phyloP scores from a whole-genome alignment of 169 alveolate genomes.

The Eimeria zaria region DNA sequence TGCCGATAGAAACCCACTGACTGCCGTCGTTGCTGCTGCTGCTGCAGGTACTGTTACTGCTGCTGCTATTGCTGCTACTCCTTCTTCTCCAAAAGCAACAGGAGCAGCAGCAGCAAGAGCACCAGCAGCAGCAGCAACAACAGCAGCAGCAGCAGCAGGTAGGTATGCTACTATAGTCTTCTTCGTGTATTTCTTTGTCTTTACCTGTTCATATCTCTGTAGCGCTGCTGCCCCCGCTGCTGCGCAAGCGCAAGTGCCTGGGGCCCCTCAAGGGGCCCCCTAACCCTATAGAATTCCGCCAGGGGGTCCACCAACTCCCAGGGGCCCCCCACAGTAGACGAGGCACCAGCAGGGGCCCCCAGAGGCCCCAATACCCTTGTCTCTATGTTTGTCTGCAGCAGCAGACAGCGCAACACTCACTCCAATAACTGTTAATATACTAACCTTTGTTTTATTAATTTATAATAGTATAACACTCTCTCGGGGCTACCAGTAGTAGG shows the following conservation, averaged over 20 bases:
- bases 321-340: background rate
- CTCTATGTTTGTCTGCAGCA: background rate
- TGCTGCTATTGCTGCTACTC: background rate
- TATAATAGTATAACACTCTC: background rate
- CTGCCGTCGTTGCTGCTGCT: background rate
- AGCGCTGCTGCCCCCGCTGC: constrained; percentile 4
- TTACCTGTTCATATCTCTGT: background rate
- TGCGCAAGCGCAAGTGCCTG: background rate
- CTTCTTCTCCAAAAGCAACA: no score
- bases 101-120: no score
- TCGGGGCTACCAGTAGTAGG: no score
- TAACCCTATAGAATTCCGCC: background rate
- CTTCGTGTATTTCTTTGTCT: no score
- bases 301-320: background rate
- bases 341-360: background rate
- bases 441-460: background rate
- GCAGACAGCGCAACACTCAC: background rate
- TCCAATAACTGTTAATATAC: background rate
- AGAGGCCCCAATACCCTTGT: background rate
- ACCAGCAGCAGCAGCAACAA: no score
- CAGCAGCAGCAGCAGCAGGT: no score
- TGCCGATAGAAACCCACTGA: background rate
- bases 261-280: constrained; percentile 13
- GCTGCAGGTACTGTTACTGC: background rate
- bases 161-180: no score